A percentile compares a stretch with the other conserved stretches of the same genome.
These are phyloP conservation scores for Candida dajiaensis DNA, from an alignment of 805 yeast genomes.

Conservation along the genomic window DNA sequence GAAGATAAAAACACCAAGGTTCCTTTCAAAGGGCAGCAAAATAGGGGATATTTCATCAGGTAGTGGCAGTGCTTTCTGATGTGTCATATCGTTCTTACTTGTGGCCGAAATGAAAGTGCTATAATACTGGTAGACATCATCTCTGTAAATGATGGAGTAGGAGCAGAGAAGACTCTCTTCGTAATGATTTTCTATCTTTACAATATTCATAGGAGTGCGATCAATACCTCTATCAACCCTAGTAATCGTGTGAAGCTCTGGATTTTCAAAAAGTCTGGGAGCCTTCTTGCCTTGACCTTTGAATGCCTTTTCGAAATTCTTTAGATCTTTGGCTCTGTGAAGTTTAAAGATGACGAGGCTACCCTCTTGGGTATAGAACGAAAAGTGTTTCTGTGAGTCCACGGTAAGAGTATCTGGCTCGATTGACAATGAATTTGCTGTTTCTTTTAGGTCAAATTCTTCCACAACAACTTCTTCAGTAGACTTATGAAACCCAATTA, in stretches of 20 bases:
- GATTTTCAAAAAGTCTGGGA: conserved; percentile 10
- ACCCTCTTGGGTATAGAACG: conserved; percentile 17
- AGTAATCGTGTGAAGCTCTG: conserved; percentile 11
- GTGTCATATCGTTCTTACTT: not conserved
- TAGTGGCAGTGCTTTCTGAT: not conserved
- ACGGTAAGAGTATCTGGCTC: conserved; percentile 11
- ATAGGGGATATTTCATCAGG: not conserved
- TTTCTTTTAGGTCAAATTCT: conserved; percentile 6
- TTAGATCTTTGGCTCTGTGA: conserved; percentile 7
- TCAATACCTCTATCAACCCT: conserved; percentile 6
- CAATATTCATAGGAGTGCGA: conserved; percentile 13
- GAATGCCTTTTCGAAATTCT: conserved; percentile 13
- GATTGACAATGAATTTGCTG: conserved; percentile 4
- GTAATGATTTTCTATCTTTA: conserved; percentile 9
- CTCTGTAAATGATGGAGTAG: conserved; percentile 4
- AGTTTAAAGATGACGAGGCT: conserved; percentile 8
- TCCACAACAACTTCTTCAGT: conserved; percentile 8
- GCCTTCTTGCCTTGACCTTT: conserved; percentile 1
- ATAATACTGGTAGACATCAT: conserved; percentile 4
- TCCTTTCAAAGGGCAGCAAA: not conserved
- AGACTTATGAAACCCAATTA: conserved; percentile 13
- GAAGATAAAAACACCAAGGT: conserved; percentile 2
- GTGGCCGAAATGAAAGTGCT: not conserved
- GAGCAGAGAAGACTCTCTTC: conserved; percentile 3
- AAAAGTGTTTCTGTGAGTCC: conserved; percentile 8